Evolutionary conservation across 768 basidiomycete genomes (phyloP), one percentile per base, ranked within the genome.

Genomic region (Cyclocybe cylindracea): DNA sequence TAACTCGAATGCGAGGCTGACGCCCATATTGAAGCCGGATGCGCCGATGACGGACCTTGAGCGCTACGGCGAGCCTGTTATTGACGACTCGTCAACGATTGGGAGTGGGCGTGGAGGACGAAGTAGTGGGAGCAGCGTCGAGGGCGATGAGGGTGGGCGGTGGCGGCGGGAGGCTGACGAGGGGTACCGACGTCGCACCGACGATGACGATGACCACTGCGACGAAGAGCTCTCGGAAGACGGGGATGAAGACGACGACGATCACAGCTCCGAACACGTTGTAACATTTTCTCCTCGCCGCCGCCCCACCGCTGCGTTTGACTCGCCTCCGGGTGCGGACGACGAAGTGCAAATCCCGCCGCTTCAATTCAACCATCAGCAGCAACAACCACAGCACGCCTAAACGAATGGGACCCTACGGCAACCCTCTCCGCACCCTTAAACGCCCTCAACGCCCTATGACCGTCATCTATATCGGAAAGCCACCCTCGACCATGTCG

Each of bases 51-150:
- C 24, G 24, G 24, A 24, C 24, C 24, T 40, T 18, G 53, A 38
- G 51, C 50, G 50, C 52, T 65, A 61, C 47, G 68, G 66, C 2
- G 61, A 61, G 8, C 59, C 66, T 33, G 66, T 55, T 35, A 68
- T 80, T 56, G 79, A 80, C 29, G 79, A 80, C 51, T 78, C 78
- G 33, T 77, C 79, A 59, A 75, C 79, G 32, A 66, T 83, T 34
- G 81, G 80, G 31, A 79, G 78, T 24, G 80, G 51, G 57, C 41
- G 56, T n/a, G 33, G 45, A 50, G 14, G 46, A 31, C 13, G 41
- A 51, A 16, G 39, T 32, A 44, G 48, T n/a, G 48, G 38, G 31
- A 42, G 48, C 36, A 42, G 54, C 18, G 51, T 42, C 35, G 37
- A 50, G 18, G 43, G 24, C 8, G 46, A n/a, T 4, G 54, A 57